A percentile compares a stretch with the other conserved stretches of the same genome.
These are phyloP conservation scores for Leucosporidium creatinivorum DNA, from an alignment of 768 basidiomycete species.

Conservation along the genomic window DNA sequence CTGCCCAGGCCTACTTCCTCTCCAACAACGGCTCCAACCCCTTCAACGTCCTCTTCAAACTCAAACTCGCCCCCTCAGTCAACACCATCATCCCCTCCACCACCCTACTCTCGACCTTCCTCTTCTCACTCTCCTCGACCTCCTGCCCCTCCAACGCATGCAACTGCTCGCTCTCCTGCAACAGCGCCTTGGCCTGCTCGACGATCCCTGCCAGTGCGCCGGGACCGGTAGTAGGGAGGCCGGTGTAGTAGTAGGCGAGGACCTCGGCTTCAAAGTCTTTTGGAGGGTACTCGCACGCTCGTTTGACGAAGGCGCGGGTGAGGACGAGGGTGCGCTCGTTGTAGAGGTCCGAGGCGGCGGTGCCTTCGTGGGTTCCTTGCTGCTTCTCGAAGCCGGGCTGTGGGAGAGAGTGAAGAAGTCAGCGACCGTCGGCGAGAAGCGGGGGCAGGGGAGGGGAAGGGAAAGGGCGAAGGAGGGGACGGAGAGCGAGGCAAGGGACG, in stretches of 20 bases:
- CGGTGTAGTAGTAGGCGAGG: slow-evolving; percentile 55
- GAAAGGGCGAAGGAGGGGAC: not conserved
- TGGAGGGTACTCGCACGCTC: slow-evolving; percentile 72
- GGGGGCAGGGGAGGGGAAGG: too few species aligned
- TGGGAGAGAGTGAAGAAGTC: slow-evolving; percentile 48
- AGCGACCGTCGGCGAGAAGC: slow-evolving; percentile 50
- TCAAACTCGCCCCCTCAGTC: slow-evolving; percentile 63
- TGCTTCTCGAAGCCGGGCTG: slow-evolving; percentile 92
- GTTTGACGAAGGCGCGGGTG: slow-evolving; percentile 80
- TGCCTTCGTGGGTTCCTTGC: slow-evolving; percentile 81
- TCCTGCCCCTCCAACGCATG: slow-evolving; percentile 38
- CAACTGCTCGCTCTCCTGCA: slow-evolving; percentile 57
- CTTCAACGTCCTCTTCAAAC: slow-evolving; percentile 63
- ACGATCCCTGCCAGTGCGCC: slow-evolving; percentile 48
- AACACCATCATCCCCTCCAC: slow-evolving; percentile 60
- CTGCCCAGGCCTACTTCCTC: not conserved
- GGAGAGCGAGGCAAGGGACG: not conserved
- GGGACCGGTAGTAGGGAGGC: slow-evolving; percentile 37
- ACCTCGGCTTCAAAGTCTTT: slow-evolving; percentile 66
- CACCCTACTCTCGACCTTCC: slow-evolving; percentile 42
- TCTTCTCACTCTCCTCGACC: not conserved
- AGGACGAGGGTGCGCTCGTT: slow-evolving; percentile 89
- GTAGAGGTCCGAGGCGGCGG: slow-evolving; percentile 83
- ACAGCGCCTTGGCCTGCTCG: slow-evolving; percentile 61
- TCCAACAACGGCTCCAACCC: slow-evolving; percentile 50